These are phyloP conservation scores for Podospora pseudocomata DNA, from an alignment of 495 filamentous ascomycete species.

Conservation along the genomic window DNA sequence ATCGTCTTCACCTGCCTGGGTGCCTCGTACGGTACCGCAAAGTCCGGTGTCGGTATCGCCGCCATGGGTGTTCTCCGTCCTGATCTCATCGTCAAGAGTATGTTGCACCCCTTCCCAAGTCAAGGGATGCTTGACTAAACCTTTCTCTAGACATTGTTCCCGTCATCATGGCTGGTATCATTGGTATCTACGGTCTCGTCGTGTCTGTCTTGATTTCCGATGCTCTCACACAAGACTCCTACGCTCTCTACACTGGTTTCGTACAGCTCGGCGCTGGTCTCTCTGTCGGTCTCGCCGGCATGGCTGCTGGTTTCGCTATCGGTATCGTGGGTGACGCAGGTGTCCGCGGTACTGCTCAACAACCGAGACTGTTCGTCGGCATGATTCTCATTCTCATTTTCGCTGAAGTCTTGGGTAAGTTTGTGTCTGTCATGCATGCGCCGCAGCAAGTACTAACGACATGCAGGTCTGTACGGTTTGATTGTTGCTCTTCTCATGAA, in stretches of 20 bases:
- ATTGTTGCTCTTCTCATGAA: constrained; percentile 99
- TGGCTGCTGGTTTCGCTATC: constrained; percentile 98
- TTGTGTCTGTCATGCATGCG: background rate
- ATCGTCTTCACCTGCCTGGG: constrained; percentile 99
- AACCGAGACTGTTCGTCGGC: constrained; percentile 96
- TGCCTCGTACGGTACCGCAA: constrained; percentile 97
- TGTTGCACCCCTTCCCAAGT: constrained; percentile 9
- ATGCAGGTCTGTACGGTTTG: constrained; percentile 86
- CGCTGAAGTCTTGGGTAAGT: constrained; percentile 95
- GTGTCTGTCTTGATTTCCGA: constrained; percentile 98
- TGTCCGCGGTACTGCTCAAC: constrained; percentile 96
- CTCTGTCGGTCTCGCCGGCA: constrained; percentile 90
- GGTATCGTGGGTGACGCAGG: constrained; percentile 99
- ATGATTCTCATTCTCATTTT: constrained; percentile 99
- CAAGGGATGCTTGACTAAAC: background rate
- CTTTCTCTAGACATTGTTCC: constrained; percentile 80
- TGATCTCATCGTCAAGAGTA: constrained; percentile 99
- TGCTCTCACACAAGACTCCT: constrained; percentile 71
- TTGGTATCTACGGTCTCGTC: constrained; percentile 99
- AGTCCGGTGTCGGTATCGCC: constrained; percentile 97
- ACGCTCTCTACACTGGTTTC: constrained; percentile 85
- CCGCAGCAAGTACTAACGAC: constrained; percentile 10
- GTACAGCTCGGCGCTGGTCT: constrained; percentile 97
- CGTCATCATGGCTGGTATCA: constrained; percentile 99
- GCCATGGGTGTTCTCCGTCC: constrained; percentile 97